These are phyloP conservation scores for Phaeosphaeria sp. DNA, from an alignment of 2,329 filamentous ascomycete species.

Conservation along the genomic window DNA sequence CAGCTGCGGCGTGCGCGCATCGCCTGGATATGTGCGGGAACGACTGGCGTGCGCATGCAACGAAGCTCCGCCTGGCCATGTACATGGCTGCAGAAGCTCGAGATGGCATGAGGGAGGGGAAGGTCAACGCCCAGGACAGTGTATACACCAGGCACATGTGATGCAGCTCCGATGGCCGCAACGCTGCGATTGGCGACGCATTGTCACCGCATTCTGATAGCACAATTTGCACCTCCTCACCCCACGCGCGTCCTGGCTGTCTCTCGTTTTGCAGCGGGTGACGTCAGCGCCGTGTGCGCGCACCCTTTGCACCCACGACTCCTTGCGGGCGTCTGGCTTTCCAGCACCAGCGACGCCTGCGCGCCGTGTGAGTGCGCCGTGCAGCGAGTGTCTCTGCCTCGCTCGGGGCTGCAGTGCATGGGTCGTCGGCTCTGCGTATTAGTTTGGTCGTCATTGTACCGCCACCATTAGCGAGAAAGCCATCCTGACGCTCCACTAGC, in stretches of 20 bases:
- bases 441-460: conserved; percentile 29
- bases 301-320: not conserved
- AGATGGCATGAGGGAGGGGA: conserved; percentile 19
- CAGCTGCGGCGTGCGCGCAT: conserved; percentile 34
- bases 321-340: not conserved
- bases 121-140: conserved; percentile 8
- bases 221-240: not conserved
- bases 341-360: conserved; percentile 4
- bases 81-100: conserved; percentile 28
- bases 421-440: conserved; percentile 2
- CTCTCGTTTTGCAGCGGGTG: conserved; percentile 5
- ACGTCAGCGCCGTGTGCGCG: conserved; percentile 14
- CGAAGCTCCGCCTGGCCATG: conserved; percentile 9
- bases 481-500: conserved; percentile 17
- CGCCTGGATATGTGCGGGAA: conserved; percentile 3
- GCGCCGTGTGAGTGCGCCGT: conserved; percentile 14
- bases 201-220: not conserved
- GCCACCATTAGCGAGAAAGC: conserved; percentile 46
- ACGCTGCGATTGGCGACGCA: not conserved
- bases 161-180: conserved; percentile 13
- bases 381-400: not conserved
- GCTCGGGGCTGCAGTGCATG: conserved; percentile 8
- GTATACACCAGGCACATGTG: conserved; percentile 12
- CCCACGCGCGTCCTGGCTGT: conserved; percentile 1
- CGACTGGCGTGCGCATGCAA: conserved; percentile 10